A percentile compares a stretch with the other conserved stretches of the same genome.
These are phyloP conservation scores for Syzygium oleosum DNA, from an alignment of 345 rosid species.

Conservation along the genomic window DNA sequence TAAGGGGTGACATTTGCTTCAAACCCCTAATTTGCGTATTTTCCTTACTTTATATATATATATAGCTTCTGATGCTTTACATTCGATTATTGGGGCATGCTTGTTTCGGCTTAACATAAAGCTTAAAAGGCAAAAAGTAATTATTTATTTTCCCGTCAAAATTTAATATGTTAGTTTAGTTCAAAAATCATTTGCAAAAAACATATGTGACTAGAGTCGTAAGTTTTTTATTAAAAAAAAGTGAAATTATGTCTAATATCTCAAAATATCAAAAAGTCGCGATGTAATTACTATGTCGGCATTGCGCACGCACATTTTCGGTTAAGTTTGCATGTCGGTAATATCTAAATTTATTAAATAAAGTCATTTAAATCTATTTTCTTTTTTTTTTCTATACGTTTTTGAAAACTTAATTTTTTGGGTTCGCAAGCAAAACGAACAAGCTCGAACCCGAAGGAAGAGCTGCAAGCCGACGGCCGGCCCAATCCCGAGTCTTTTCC, in stretches of 20 bases:
- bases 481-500: neutral
- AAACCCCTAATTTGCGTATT: neutral
- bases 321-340: too few relatives aligned
- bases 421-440: neutral
- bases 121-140: neutral
- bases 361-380: neutral
- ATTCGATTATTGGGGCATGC: neutral
- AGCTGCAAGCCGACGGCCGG: neutral
- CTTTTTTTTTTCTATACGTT: neutral
- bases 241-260: neutral
- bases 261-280: too few relatives aligned
- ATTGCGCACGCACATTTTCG: too few relatives aligned
- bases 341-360: too few relatives aligned
- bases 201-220: neutral
- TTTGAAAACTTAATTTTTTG: neutral
- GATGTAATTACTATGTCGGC: too few relatives aligned
- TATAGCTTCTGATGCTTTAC: neutral
- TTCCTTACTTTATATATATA: neutral
- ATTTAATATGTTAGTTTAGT: neutral
- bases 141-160: neutral
- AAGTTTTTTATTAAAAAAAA: neutral
- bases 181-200: neutral
- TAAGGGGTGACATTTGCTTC: neutral
- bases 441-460: neutral
- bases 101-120: neutral